Evolutionary conservation across 2,329 filamentous ascomycete species (phyloP).

Genomic region (Nemania sp.): DNA sequence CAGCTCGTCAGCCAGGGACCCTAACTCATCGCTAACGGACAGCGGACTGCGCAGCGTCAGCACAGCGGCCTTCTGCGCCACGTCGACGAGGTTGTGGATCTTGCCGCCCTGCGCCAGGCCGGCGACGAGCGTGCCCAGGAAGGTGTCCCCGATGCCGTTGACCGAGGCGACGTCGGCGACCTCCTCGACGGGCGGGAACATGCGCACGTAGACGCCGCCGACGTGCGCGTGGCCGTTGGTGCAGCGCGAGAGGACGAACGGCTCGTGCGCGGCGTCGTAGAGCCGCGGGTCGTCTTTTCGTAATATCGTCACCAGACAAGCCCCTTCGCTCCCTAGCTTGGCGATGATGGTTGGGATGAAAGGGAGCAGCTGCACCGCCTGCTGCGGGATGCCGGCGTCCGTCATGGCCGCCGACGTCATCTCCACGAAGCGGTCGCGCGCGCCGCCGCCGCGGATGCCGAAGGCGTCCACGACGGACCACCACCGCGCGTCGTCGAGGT

Average conservation of each 20-base stretch:
- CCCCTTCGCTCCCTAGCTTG: slow-evolving; percentile 78
- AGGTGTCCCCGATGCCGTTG: slow-evolving; percentile 93
- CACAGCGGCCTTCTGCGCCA: slow-evolving; percentile 82
- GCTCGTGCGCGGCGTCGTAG: slow-evolving; percentile 61
- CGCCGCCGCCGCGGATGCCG: slow-evolving; percentile 71
- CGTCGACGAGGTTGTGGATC: slow-evolving; percentile 67
- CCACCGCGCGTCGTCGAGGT: slow-evolving; percentile 74
- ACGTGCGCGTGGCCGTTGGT: slow-evolving; percentile 56
- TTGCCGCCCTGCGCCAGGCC: slow-evolving; percentile 67
- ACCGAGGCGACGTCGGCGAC: slow-evolving; percentile 81
- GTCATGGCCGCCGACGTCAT: slow-evolving; percentile 71
- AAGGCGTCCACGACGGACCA: slow-evolving; percentile 80
- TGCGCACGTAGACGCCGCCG: slow-evolving; percentile 81
- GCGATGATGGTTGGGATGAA: slow-evolving; percentile 85
- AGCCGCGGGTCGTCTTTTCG: slow-evolving; percentile 69
- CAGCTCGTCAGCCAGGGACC: slow-evolving; percentile 50
- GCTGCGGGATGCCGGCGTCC: slow-evolving; percentile 80
- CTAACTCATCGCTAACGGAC: slow-evolving; percentile 68
- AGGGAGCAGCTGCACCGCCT: slow-evolving; percentile 81
- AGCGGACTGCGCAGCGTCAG: slow-evolving; percentile 76
- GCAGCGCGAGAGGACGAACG: slow-evolving; percentile 73
- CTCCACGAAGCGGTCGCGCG: slow-evolving; percentile 71
- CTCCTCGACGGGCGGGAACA: slow-evolving; percentile 68
- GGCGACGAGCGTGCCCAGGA: slow-evolving; percentile 81
- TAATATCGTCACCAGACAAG: slow-evolving; percentile 75